A percentile compares a stretch with the other conserved stretches of the same genome.
Conservation (phyloP, 2,329 filamentous ascomycete species). For the Ascochyta koolunga region DNA sequence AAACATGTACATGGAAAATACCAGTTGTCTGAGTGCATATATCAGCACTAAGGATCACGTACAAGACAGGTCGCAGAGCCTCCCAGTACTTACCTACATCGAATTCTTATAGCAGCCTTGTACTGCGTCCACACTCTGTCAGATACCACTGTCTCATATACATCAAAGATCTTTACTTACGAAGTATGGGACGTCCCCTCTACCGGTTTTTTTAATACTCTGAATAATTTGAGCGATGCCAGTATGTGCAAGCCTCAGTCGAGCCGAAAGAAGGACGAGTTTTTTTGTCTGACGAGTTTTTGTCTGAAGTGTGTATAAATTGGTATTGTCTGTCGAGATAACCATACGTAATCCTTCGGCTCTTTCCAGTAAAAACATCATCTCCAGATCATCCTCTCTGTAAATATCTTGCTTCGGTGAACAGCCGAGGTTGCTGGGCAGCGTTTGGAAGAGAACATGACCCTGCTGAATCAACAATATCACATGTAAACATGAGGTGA, state of each 20-base stretch:
- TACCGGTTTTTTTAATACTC: constrained; percentile 47
- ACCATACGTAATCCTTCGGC: no score
- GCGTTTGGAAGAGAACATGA: no score
- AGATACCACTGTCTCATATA: neutral
- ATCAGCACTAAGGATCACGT: neutral
- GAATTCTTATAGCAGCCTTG: neutral
- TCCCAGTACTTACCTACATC: neutral
- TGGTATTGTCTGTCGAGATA: no score
- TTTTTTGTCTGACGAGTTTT: constrained; percentile 12
- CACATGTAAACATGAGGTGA: no score
- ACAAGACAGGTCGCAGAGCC: neutral
- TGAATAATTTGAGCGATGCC: constrained; percentile 59
- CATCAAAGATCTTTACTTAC: constrained; percentile 20
- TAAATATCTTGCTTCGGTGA: no score
- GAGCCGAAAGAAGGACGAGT: neutral
- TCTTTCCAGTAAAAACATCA: no score
- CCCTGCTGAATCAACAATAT: no score
- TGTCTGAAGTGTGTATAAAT: no score
- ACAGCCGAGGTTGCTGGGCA: no score
- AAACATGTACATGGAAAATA: neutral
- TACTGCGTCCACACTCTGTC: neutral
- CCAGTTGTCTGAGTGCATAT: constrained; percentile 6
- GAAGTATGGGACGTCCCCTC: constrained; percentile 28
- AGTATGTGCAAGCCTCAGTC: constrained; percentile 12
- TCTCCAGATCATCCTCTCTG: no score